phyloP scores from a whole-genome alignment of 2,329 filamentous ascomycete species.

The Ophiocordyceps camponoti-saundersi region DNA sequence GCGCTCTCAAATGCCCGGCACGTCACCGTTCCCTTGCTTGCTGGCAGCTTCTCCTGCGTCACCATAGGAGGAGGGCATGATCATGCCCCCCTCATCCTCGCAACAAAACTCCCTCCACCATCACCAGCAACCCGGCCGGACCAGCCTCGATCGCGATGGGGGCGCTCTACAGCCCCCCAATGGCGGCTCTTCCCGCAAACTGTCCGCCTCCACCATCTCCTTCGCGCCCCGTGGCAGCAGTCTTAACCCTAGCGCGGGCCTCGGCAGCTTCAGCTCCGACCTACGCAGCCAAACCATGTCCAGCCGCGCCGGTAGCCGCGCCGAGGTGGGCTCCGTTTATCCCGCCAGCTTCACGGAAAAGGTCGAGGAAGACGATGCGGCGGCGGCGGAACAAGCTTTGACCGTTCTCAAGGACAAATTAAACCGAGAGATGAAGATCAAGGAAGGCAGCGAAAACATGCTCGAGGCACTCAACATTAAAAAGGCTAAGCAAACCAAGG shows the following conservation, averaged over 20 bases:
- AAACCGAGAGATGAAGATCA: slow-evolving; percentile 94
- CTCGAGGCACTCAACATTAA: slow-evolving; percentile 87
- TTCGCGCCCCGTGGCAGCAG: slow-evolving; percentile 52
- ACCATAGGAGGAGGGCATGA: slow-evolving; percentile 14
- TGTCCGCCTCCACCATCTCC: slow-evolving; percentile 37
- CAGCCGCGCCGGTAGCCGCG: slow-evolving; percentile 17
- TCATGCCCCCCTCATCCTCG: slow-evolving; percentile 17
- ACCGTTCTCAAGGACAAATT: slow-evolving; percentile 66
- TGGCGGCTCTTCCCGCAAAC: slow-evolving; percentile 24
- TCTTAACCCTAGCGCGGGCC: slow-evolving; percentile 51
- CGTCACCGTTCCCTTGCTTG: slow-evolving; percentile 15
- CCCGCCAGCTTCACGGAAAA: slow-evolving; percentile 31
- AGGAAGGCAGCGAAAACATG: slow-evolving; percentile 94
- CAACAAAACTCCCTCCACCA: slow-evolving; percentile 18
- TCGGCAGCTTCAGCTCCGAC: slow-evolving; percentile 82
- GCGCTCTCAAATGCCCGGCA: slow-evolving; percentile 21
- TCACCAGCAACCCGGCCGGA: slow-evolving; percentile 13
- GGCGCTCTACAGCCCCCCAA: slow-evolving; percentile 30
- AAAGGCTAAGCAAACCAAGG: slow-evolving; percentile 88
- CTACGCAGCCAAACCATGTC: slow-evolving; percentile 50
- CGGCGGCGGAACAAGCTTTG: slow-evolving; percentile 53
- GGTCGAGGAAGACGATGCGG: slow-evolving; percentile 43
- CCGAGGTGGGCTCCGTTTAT: slow-evolving; percentile 18
- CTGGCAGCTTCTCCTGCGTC: slow-evolving; percentile 14
- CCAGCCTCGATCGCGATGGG: slow-evolving; percentile 40